Evolutionary conservation across 805 yeast genomes (phyloP), one percentile per base, ranked within the genome.

Genomic region (Tetrapisispora phaffii): DNA sequence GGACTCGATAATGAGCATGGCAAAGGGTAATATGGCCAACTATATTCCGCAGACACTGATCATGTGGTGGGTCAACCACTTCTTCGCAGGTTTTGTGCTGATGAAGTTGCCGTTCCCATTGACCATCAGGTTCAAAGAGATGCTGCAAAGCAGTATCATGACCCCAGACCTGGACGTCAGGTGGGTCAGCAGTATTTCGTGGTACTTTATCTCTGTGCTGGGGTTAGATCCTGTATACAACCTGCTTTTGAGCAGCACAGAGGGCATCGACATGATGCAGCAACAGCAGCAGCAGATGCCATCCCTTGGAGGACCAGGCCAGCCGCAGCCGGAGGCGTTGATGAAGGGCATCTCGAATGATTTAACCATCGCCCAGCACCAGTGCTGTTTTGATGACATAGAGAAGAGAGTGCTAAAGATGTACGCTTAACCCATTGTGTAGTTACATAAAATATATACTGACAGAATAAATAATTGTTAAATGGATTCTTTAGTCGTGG

Each of bases 11-110:
- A 71, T 81, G 71, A 74, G 73, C 40, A 80, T 85, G 81, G 75
- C 88, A 47, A 87, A 87, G 59, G 81, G 82, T 8, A 89, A 87
- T 59, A 68, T 87, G 51, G 81, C 89, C 58, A 85, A 79, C 64
- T 85, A 81, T 60, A 76, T 88, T 17, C 97, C 97, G 1, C 97
- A 93, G 67, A 86, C 96, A 0, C 63, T 89, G 34, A 83, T 89
- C 51, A 89, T 93, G 96, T 87, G 88, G 58, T 93, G 97, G 96
- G 90, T 90, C 49, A 86, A 85, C 58, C 85, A 80, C 57, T 89
- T 90, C 67, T 93, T 87, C 63, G 86, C 90, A 13, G 97, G 97
- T 0, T 87, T 88, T 51, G 80, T 89, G 15, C 76, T 87, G 41
- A 84, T 84, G 84, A 79, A 79, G 59, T 70, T 93, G 44, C 98